Percentiles rank a stretch among this genome's conserved stretches.
phyloP scores from a whole-genome alignment of 208 protist genomes.

The Tritrichomonas musculus region DNA sequence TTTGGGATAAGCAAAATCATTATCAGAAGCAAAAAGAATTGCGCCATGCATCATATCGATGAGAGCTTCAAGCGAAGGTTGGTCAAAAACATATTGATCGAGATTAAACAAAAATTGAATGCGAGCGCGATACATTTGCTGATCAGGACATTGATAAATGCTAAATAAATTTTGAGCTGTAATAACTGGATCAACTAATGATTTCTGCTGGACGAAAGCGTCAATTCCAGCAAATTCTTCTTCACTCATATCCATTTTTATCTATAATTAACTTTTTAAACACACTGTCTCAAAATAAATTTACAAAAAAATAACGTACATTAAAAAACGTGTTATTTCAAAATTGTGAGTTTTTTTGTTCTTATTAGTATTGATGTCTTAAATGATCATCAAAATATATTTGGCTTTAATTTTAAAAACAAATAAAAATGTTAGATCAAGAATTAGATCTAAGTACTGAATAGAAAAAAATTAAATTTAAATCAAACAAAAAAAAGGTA shows the following conservation, averaged over 20 bases:
- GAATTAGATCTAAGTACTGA: no score
- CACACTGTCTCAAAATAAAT: no score
- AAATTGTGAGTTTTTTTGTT: no score
- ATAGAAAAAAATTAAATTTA: no score
- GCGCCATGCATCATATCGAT: conserved; percentile 4
- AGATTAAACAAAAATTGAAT: conserved; percentile 24
- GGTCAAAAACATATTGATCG: not conserved
- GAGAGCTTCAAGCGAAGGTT: not conserved
- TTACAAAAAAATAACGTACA: no score
- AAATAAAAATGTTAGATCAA: no score
- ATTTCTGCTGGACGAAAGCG: not conserved
- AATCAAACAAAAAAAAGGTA: no score
- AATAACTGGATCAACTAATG: not conserved
- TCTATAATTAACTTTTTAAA: no score
- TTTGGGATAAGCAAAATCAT: conserved; percentile 7
- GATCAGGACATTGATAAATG: conserved; percentile 28
- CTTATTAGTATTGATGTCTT: no score
- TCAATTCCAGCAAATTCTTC: not conserved
- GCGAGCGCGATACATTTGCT: conserved; percentile 25
- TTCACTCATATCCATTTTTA: conserved; percentile 6
- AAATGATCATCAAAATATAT: no score
- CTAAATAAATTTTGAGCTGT: conserved; percentile 24
- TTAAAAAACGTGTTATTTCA: no score
- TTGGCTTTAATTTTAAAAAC: no score
- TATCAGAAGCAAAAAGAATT: conserved; percentile 28